Base-by-base conservation (phyloP, 371 early-diverging fungal species). In the Nosema muscidifuracis region DNA sequence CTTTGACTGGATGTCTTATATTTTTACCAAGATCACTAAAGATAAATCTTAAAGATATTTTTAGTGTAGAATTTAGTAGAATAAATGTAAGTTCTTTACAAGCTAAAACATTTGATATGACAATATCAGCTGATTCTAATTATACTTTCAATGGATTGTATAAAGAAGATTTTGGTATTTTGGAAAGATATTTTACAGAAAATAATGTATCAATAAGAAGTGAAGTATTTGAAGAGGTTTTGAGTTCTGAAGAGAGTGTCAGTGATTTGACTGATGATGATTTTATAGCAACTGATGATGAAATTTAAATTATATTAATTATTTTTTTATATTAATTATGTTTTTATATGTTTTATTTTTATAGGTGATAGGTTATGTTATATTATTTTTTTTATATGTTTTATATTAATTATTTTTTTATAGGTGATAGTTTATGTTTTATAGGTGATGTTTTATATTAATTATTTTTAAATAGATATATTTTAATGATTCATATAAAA, bases 1-100 rank as follows among this genome's bases (percentile, higher is more conserved):
- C 93, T 1, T 85, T 97, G 62, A 92, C 91, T 71, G 89, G 89
- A 75, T 87, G 88, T 26, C 87, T 97, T 74, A 62, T 96, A 50
- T 94, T 95, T 77, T 87, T 95, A 44, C 94, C 95, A 50, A 97
- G 97, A 80, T 85, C 92, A 24, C 89, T 90, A 50, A 89, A 87
- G 43, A 89, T 98, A 51, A 87, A 91, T 10, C 87, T 89, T 72
- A 79, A 84, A 33, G 92, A 93, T 31, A 92, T 97, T 51, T 83
- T 86, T 38, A 85, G 86, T 20, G 90, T 98, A 20, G 90, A 90
- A 16, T 98, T 98, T 83, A 66, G 73, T 42, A 55, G 84, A 55
- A 75, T 83, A n/a, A 82, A 83, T 65, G 38, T 82, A 9, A 79
- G 80, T 67, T 38, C 67, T 1, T 44, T 74, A 60, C 75, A 82